phyloP scores from a whole-genome alignment of 306 rosid species.

The Vigna mungo region DNA sequence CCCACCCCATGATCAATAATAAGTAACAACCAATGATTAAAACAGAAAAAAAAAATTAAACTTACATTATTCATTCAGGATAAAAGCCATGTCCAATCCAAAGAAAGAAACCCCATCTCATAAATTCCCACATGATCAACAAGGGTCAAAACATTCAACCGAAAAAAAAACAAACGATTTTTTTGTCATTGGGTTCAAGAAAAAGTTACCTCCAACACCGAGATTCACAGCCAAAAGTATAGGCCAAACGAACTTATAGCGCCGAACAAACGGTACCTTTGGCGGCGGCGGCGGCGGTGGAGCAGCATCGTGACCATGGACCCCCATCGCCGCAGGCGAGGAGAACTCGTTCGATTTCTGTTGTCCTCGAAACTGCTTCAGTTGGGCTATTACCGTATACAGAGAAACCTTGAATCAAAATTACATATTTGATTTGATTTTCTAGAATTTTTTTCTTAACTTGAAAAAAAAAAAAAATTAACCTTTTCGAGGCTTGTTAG shows the following conservation, averaged over 20 bases:
- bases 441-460: neutral
- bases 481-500: conserved; percentile 81
- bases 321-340: conserved; percentile 55
- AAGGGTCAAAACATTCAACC: neutral
- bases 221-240: conserved; percentile 82
- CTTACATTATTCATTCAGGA: neutral
- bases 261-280: conserved; percentile 75
- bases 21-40: neutral
- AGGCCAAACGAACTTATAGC: conserved; percentile 86
- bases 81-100: conserved; percentile 1
- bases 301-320: conserved; percentile 46
- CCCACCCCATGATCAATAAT: neutral
- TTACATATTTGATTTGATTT: neutral
- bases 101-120: conserved; percentile 41
- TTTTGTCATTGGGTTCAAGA: neutral
- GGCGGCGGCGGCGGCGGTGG: conserved; percentile 62
- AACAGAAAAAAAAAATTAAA: neutral
- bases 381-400: conserved; percentile 53
- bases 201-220: conserved; percentile 77
- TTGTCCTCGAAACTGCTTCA: conserved; percentile 66
- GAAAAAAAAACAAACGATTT: neutral
- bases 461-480: neutral
- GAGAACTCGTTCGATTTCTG: conserved; percentile 52
- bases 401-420: conserved; percentile 32
- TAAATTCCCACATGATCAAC: neutral